Evolutionary conservation across 306 rosid genomes (phyloP), one percentile per base, ranked within the genome.

Genomic region (Sindora glabra): DNA sequence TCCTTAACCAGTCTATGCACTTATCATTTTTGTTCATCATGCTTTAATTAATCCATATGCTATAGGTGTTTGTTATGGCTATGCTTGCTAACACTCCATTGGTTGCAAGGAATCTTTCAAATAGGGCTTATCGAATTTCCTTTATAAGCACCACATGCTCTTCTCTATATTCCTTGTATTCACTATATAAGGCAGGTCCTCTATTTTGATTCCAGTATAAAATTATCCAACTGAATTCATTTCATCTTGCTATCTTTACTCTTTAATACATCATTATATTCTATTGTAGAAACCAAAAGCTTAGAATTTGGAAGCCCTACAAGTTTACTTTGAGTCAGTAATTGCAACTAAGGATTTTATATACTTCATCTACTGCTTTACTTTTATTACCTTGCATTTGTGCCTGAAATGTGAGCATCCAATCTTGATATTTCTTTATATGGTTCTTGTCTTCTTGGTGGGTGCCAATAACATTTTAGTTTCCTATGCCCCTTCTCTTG

Each of bases 261-360:
- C 46, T 68, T 33, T 59, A 64, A 34, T 50, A 33, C 62, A 67
- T 34, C 62, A 36, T 67, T 54, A 59, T 48, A 37, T 59, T 49
- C 51, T 40, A 14, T 74, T 74, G 67, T 86, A 94, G 99, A 86
- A 73, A 79, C 99, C 99, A 3, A 86, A 94, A 64, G 95, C 80
- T 15, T 94, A 94, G 97, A 94, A 84, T 85, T 24, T 86, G 66
- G 97, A 84, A 65, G 90, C 89, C 27, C 62, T 94, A 84, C 95
- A 89, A 82, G 79, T 59, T 63, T 94, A 94, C 80, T 86, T 94
- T 64, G 95, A 86, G 69, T 54, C 86, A 26, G 71, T 94, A 51
- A 56, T 82, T 68, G 83, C 56, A 17, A 51, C 97, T 38, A 94
- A 86, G 68, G 97, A 94, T 80, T 89, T 94, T 72, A 84, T 94